phyloP scores from a whole-genome alignment of 2,329 filamentous ascomycete species.

The Thielaviopsis ethacetica region DNA sequence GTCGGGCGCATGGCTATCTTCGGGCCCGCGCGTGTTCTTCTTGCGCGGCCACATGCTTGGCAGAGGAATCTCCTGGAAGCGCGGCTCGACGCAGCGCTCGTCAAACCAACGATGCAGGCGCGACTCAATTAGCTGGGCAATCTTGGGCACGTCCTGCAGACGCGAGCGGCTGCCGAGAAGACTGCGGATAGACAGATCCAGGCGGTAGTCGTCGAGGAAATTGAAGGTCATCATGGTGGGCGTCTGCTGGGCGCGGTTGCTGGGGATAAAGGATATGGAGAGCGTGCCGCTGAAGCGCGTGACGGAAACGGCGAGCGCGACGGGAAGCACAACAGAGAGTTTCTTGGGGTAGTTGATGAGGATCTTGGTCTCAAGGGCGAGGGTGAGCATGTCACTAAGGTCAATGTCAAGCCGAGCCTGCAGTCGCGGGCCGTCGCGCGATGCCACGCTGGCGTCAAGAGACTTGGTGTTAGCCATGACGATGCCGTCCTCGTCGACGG shows the following conservation, averaged over 20 bases:
- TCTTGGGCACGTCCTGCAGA: constrained; percentile 75
- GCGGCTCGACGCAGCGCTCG: constrained; percentile 68
- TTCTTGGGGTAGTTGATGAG: constrained; percentile 90
- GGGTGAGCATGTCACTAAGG: constrained; percentile 83
- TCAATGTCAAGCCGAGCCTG: constrained; percentile 97
- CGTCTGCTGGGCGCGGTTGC: constrained; percentile 47
- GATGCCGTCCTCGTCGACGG: constrained; percentile 65
- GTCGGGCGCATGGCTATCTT: constrained; percentile 28
- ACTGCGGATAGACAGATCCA: constrained; percentile 68
- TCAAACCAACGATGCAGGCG: constrained; percentile 77
- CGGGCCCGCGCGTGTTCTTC: constrained; percentile 63
- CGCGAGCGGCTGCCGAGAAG: constrained; percentile 65
- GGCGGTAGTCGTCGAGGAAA: constrained; percentile 74
- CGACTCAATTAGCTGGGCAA: constrained; percentile 67
- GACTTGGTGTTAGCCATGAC: constrained; percentile 33
- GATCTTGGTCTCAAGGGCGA: constrained; percentile 87
- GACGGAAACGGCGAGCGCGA: constrained; percentile 80
- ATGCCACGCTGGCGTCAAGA: constrained; percentile 35
- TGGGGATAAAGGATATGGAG: constrained; percentile 81
- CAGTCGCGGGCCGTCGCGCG: constrained; percentile 53
- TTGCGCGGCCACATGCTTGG: constrained; percentile 73
- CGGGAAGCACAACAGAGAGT: constrained; percentile 73
- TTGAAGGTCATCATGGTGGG: constrained; percentile 89
- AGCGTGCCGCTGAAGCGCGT: constrained; percentile 90
- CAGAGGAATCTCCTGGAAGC: constrained; percentile 73